Percentiles rank a stretch among this genome's conserved stretches.
Evolutionary conservation across 306 rosid genomes (phyloP).

Genomic region (Notholithocarpus densiflorus): DNA sequence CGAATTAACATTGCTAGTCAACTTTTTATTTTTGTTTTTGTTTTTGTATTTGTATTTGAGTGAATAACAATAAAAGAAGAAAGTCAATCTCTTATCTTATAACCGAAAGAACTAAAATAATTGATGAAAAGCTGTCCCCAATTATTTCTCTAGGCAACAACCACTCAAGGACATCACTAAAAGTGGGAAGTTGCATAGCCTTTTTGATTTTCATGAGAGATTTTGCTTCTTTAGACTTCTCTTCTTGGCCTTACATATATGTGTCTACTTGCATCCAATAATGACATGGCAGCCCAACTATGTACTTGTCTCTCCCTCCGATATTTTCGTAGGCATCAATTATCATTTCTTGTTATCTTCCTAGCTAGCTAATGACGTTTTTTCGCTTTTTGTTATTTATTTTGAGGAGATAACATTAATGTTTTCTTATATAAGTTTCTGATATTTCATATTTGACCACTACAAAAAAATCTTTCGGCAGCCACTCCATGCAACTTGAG

Average conservation of each 20-base stretch:
- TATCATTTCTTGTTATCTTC: not conserved
- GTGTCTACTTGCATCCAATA: not conserved
- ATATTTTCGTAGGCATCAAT: not conserved
- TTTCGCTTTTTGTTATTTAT: not conserved
- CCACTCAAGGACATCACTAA: conserved; percentile 20
- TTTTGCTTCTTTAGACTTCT: conserved; percentile 6
- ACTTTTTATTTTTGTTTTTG: not conserved
- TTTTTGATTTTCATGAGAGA: not conserved
- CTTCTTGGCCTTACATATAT: not conserved
- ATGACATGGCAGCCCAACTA: not conserved
- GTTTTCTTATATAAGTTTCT: not conserved
- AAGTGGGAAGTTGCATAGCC: conserved; percentile 20
- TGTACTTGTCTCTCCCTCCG: no score
- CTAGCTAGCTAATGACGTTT: not conserved
- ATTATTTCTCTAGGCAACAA: conserved; percentile 28
- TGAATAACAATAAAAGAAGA: conserved; percentile 21
- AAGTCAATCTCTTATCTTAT: conserved; percentile 24
- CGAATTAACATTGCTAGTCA: conserved; percentile 7
- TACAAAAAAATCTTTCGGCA: not conserved
- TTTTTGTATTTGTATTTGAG: not conserved
- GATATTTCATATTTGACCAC: not conserved
- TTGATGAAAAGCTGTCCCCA: conserved; percentile 38
- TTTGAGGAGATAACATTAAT: not conserved
- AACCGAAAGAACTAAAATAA: conserved; percentile 30
- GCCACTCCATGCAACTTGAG: not conserved